Base-by-base conservation (phyloP, 1,284 basidiomycete genomes). In the Ceratobasidium sp. region DNA sequence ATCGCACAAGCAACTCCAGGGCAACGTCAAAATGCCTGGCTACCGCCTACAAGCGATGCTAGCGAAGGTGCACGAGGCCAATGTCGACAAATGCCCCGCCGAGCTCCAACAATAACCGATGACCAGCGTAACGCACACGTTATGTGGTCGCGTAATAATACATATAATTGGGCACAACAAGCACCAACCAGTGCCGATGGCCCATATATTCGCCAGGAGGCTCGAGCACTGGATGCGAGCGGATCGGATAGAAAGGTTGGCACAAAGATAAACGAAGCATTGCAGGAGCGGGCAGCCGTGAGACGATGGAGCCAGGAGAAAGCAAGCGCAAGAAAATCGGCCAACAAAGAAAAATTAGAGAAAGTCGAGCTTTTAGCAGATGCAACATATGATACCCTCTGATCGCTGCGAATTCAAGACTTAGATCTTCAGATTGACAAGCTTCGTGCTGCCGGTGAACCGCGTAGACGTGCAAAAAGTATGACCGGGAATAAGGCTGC, bases 21-120 rank as follows among this genome's bases (percentile, higher is more conserved):
- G 4, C 57, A 75, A 44, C 59, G 44, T 29, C 3, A n/a, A 11
- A 59, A 29, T 29, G 73, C 61, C n/a, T 75, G n/a, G n/a, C n/a
- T 69, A n/a, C 57, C 61, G 19, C 22, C 73, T 40, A 65, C 73
- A 65, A 75, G 67, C 40, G 61, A 75, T 37, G 43, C 46, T 15
- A 65, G 44, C 49, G 44, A 75, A 61, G 61, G 73, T 37, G 15
- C 19, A 22, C 43, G 64, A 17, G 57, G 52, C n/a, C 37, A 65
- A 65, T 43, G 62, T 43, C 62, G 40, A 25, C 62, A 65, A 43
- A 65, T 65, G 40, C 17, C 44, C 22, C 62, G 62, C 25, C 17
- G 62, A 17, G 62, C 62, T 19, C 62, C 62, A 15, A 65, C 32
- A 40, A 65, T 65, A 37, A 46, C 62, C 1, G 62, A 65, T 43